A percentile compares a stretch with the other conserved stretches of the same genome.
These are phyloP conservation scores for Mrakia frigida DNA, from an alignment of 768 basidiomycete species.

Conservation along the genomic window DNA sequence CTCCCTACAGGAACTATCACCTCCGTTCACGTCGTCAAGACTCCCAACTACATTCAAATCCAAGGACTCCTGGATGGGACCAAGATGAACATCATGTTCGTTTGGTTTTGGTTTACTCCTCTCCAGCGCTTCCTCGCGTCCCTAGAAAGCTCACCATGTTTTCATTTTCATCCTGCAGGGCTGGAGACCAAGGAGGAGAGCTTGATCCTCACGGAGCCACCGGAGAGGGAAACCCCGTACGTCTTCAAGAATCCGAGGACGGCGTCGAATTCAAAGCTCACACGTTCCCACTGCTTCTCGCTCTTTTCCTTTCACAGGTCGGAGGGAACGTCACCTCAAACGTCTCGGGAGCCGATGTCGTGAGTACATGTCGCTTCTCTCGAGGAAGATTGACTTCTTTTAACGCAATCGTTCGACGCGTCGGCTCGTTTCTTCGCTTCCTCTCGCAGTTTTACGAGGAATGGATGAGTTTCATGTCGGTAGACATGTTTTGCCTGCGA, in stretches of 20 bases:
- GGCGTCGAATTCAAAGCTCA: too few relatives aligned
- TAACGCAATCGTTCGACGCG: too few relatives aligned
- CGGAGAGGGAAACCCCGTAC: conserved; percentile 38
- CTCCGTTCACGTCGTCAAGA: conserved; percentile 47
- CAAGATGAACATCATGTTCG: conserved; percentile 42
- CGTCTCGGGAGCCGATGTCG: conserved; percentile 44
- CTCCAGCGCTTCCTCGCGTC: background rate
- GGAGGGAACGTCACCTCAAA: conserved; percentile 47
- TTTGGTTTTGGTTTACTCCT: too few relatives aligned
- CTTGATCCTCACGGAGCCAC: conserved; percentile 47
- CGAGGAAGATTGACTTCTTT: too few relatives aligned
- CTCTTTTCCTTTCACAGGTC: conserved; percentile 37
- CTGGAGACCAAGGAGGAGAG: conserved; percentile 48
- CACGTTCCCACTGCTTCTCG: too few relatives aligned
- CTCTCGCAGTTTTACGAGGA: conserved; percentile 44
- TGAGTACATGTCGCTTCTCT: too few relatives aligned
- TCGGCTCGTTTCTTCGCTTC: too few relatives aligned
- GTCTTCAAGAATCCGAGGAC: too few relatives aligned
- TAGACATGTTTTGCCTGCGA: conserved; percentile 17
- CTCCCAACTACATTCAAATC: conserved; percentile 48
- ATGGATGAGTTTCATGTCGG: conserved; percentile 42
- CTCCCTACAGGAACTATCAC: conserved; percentile 6
- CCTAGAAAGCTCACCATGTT: background rate
- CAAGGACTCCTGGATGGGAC: conserved; percentile 51
- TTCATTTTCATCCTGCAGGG: background rate